Evolutionary conservation across 1,284 basidiomycete genomes (phyloP), one percentile per base, ranked within the genome.

Genomic region (Ustilago loliicola): DNA sequence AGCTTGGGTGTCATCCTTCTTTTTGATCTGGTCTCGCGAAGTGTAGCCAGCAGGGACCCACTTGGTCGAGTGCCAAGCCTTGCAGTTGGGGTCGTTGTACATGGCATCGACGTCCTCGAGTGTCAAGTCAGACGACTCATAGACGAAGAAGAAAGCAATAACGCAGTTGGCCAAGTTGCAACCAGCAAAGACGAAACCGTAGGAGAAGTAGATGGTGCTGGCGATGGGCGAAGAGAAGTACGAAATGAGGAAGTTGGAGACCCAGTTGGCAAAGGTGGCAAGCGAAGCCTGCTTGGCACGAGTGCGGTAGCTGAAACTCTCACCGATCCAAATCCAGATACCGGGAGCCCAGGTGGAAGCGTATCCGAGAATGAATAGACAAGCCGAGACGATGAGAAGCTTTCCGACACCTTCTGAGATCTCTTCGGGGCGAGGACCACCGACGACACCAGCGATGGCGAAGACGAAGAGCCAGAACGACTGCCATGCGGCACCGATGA

Each of bases 361-460:
- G 82, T 91, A 94, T 15, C 92, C 92, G 34, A 92, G 86, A 82
- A 94, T 93, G 87, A 93, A 93, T 82, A 94, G 81, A 82, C 92
- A 93, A 0, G 92, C 91, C n/a, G 90, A 89, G 74, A 92, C 90
- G 77, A 94, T 93, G 90, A 93, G 91, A 25, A 93, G 77, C 79
- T 89, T 90, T 34, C 91, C 92, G 7, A 79, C 70, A 27, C 52
- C 63, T 9, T 66, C 15, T 13, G 73, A 70, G 67, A 79, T 76
- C 34, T 79, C n/a, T 9, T 64, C 59, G 1, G 70, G 66, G 3
- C 11, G 83, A 0, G 92, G 91, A 72, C 91, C 88, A 67, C 90
- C 89, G 0, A 90, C 91, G 0, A 91, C 92, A 30, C 92, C 93
- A 2, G 91, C 92, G 7, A 91, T 89, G 0, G 92, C 92, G 82